Base-by-base conservation (phyloP, 176 grass and related monocot species). In the Urochloa ruziziensis region DNA sequence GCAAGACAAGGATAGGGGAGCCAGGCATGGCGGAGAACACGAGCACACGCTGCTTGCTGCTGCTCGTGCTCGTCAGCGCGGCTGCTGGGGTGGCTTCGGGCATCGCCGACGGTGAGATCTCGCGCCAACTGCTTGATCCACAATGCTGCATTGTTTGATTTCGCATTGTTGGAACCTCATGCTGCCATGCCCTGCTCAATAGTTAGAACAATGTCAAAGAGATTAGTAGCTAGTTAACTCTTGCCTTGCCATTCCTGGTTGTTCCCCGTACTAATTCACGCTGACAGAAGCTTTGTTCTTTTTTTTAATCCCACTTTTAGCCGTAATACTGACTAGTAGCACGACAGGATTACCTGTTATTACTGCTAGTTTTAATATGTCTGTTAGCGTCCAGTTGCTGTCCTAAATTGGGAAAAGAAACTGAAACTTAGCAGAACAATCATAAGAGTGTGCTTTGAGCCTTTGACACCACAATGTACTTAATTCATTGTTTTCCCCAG, bases 31-130 rank as follows among this genome's bases (percentile, higher is more conserved):
- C 43, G 61, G 44, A 11, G 77, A 29, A 34, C 32, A 58, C 1
- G 9, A 17, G 62, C 63, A n/a, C 70, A 33, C 16, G 70, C 51
- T 11, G 27, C 34, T 2, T 73, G 27, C 44, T 73, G 63, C 33
- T 81, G 77, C 47, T 89, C 53, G 10, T 85, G 71, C 27, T 70
- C 34, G 27, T 77, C 54, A 34, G 25, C 63, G 5, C 59, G 25
- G 62, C 62, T 32, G 75, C 76, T 17, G 32, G 5, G 7, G 19
- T 32, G 24, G 70, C 27, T 53, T 76, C 75, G 8, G 49, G 35
- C 11, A 67, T 77, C 46, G 32, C 27, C 0, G 88, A 89, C 23
- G 71, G 83, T 89, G 35, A 85, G 88, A n/a, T 35, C 32, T 40
- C 39, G 6, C 6, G 39, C 39, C 39, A 40, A 40, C 37, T 39